These are phyloP conservation scores for Camellia oleifera DNA, from an alignment of 179 eudicot species.

Conservation along the genomic window DNA sequence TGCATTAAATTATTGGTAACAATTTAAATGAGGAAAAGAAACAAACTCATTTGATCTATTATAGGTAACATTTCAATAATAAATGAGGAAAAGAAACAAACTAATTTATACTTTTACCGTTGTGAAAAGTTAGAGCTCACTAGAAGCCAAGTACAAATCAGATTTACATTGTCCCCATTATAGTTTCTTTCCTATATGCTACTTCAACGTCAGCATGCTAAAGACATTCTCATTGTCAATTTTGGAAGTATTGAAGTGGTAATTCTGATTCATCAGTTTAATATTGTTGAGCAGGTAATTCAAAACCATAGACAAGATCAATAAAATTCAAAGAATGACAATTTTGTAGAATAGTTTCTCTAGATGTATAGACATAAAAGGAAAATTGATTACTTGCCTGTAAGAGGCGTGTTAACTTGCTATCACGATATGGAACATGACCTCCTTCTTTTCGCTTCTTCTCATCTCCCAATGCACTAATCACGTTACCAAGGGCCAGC, in stretches of 20 bases:
- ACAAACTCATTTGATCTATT: too few relatives aligned
- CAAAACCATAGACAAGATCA: not conserved
- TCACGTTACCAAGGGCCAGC: conserved; percentile 93
- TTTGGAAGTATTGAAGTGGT: not conserved
- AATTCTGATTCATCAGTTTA: not conserved
- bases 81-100: too few relatives aligned
- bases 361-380: not conserved
- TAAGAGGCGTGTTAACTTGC: conserved; percentile 90
- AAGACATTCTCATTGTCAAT: not conserved
- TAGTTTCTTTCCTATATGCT: not conserved
- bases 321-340: not conserved
- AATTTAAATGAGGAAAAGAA: not conserved
- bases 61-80: too few relatives aligned
- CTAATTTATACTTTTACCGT: too few relatives aligned
- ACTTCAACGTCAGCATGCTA: not conserved
- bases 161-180: not conserved
- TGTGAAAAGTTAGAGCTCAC: too few relatives aligned
- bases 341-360: not conserved
- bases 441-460: conserved; percentile 97
- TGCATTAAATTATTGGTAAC: not conserved
- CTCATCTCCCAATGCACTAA: conserved; percentile 97
- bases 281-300: not conserved
- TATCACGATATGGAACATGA: conserved; percentile 95
- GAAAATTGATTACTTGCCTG: conserved; percentile 45
- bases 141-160: not conserved